Conservation (phyloP, 2,329 filamentous ascomycete species). For the Aschersonia sp. region DNA sequence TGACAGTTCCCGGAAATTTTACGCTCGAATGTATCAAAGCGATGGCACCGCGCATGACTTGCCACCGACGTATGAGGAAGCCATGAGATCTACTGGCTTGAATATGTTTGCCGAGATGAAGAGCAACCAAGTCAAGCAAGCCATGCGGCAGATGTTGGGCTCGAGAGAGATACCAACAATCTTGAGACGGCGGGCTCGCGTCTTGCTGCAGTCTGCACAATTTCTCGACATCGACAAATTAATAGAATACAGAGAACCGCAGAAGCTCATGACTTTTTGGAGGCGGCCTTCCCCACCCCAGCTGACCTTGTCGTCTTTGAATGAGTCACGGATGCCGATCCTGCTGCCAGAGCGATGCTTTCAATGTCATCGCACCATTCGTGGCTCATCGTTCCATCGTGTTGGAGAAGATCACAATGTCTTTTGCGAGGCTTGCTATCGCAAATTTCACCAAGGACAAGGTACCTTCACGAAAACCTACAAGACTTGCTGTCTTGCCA, state of each 20-base stretch:
- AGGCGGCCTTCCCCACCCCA: constrained; percentile 11
- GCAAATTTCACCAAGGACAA: constrained; percentile 12
- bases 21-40: constrained; percentile 7
- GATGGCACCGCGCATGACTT: not conserved
- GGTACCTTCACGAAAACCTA: constrained; percentile 14
- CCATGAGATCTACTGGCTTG: constrained; percentile 7
- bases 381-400: constrained; percentile 13
- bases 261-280: constrained; percentile 10
- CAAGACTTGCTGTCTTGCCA: constrained; percentile 16
- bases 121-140: constrained; percentile 7
- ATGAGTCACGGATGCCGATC: constrained; percentile 4
- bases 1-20: constrained; percentile 14
- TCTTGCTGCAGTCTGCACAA: constrained; percentile 16
- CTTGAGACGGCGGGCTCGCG: constrained; percentile 10
- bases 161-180: constrained; percentile 1
- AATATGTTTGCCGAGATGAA: constrained; percentile 11
- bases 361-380: constrained; percentile 6
- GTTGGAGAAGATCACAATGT: not conserved
- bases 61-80: constrained; percentile 10
- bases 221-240: constrained; percentile 24
- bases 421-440: constrained; percentile 21
- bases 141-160: constrained; percentile 3
- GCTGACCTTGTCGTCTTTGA: constrained; percentile 7
- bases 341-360: constrained; percentile 9
- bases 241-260: constrained; percentile 16